Percentiles rank a stretch among this genome's conserved stretches.
phyloP scores from a whole-genome alignment of 495 filamentous ascomycete genomes.

The Xylona heveae region DNA sequence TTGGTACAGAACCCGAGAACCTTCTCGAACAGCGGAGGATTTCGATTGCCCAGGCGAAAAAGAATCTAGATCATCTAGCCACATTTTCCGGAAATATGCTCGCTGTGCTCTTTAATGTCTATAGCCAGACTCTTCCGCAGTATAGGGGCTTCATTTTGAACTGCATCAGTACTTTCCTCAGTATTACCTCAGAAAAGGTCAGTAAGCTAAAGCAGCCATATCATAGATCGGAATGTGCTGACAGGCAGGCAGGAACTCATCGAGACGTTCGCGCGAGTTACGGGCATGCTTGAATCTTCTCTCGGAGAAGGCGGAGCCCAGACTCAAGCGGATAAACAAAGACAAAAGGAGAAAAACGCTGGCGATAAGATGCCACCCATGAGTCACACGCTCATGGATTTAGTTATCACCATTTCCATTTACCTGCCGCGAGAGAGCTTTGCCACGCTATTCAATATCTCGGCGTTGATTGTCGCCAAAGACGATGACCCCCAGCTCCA shows the following conservation, averaged over 20 bases:
- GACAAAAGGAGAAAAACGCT: constrained; percentile 33
- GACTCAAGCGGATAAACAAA: constrained; percentile 32
- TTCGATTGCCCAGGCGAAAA: constrained; percentile 46
- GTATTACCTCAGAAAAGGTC: constrained; percentile 53
- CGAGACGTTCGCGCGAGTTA: constrained; percentile 71
- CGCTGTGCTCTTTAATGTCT: constrained; percentile 93
- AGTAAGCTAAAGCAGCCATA: constrained; percentile 5
- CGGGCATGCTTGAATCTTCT: constrained; percentile 56
- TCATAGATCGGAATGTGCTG: not conserved
- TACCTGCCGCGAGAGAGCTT: constrained; percentile 78
- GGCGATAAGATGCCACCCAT: constrained; percentile 73
- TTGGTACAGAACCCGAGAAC: constrained; percentile 40
- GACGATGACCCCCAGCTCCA: constrained; percentile 78
- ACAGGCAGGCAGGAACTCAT: constrained; percentile 39
- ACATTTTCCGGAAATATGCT: constrained; percentile 67
- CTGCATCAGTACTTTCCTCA: constrained; percentile 84
- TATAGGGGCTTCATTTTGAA: constrained; percentile 73
- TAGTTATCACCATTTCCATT: constrained; percentile 84
- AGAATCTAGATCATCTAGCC: constrained; percentile 61
- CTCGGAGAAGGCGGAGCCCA: constrained; percentile 34
- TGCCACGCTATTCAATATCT: constrained; percentile 58
- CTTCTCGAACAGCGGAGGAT: constrained; percentile 49
- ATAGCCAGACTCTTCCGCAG: constrained; percentile 84
- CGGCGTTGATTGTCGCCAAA: constrained; percentile 54
- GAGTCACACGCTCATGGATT: constrained; percentile 84